Evolutionary conservation across 352 stramenopile genomes (phyloP).

Genomic region (Pythium phragmitis): DNA sequence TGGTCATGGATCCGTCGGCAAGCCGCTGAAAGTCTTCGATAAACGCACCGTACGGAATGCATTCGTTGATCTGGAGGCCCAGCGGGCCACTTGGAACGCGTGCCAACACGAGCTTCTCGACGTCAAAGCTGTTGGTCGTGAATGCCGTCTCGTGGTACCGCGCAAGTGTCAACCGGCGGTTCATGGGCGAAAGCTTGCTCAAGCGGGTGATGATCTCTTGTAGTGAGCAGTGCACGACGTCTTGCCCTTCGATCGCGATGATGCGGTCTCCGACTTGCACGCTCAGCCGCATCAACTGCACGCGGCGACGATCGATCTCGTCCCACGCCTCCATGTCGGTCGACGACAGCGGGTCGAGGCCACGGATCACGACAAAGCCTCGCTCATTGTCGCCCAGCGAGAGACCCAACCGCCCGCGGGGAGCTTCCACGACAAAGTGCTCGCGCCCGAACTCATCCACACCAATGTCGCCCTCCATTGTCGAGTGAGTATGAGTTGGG

Average conservation of each 20-base stretch:
- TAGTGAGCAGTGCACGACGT: constrained; percentile 43
- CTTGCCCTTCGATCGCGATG: constrained; percentile 45
- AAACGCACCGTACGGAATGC: constrained; percentile 40
- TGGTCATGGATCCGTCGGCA: constrained; percentile 37
- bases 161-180: constrained; percentile 46
- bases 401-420: constrained; percentile 50
- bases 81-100: constrained; percentile 43
- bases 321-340: constrained; percentile 30
- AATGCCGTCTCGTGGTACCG: constrained; percentile 39
- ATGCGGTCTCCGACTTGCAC: constrained; percentile 51
- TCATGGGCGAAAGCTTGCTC: constrained; percentile 38
- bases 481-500: not conserved
- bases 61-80: constrained; percentile 46
- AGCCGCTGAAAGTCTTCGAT: constrained; percentile 50
- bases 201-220: constrained; percentile 46
- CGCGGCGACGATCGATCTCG: constrained; percentile 35
- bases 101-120: constrained; percentile 53
- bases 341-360: constrained; percentile 30
- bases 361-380: constrained; percentile 47
- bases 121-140: constrained; percentile 37
- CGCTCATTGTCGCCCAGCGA: constrained; percentile 48
- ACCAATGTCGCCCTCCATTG: constrained; percentile 27
- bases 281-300: constrained; percentile 33
- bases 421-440: constrained; percentile 45
- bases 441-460: constrained; percentile 51